These are phyloP conservation scores for Geoglossum glabrum DNA, from an alignment of 495 filamentous ascomycete species.

Conservation along the genomic window DNA sequence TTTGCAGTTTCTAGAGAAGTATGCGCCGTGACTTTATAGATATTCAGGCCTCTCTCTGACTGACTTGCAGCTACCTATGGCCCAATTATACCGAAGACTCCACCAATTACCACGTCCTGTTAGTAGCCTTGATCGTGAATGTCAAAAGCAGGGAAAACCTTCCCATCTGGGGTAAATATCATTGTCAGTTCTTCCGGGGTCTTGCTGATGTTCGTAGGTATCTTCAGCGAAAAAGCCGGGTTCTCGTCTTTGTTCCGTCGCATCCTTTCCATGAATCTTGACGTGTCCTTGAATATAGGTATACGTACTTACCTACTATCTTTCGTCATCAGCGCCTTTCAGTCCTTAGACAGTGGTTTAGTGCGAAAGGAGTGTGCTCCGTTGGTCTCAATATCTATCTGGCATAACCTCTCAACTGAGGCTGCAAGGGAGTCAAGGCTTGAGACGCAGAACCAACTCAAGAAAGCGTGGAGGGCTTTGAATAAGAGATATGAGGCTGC, in stretches of 20 bases:
- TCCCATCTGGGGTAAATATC: constrained; percentile 54
- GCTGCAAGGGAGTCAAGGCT: constrained; percentile 45
- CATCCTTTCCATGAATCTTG: constrained; percentile 72
- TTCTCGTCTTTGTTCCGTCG: constrained; percentile 87
- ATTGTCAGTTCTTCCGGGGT: background rate
- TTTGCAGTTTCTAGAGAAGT: constrained; percentile 78
- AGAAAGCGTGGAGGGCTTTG: constrained; percentile 80
- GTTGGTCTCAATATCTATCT: constrained; percentile 82
- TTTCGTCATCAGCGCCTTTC: constrained; percentile 80
- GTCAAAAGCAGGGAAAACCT: constrained; percentile 75
- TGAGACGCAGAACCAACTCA: constrained; percentile 44
- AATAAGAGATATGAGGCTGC: constrained; percentile 72
- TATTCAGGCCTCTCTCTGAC: constrained; percentile 7
- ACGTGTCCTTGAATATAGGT: constrained; percentile 44
- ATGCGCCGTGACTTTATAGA: constrained; percentile 7
- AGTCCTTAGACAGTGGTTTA: constrained; percentile 74
- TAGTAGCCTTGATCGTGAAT: constrained; percentile 69
- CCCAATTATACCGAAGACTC: constrained; percentile 76
- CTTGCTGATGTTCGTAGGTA: constrained; percentile 25
- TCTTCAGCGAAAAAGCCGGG: constrained; percentile 60
- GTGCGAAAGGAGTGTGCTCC: constrained; percentile 92
- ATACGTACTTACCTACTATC: constrained; percentile 63
- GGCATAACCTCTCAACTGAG: constrained; percentile 74
- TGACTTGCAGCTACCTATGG: constrained; percentile 58
- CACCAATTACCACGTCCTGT: constrained; percentile 73